phyloP scores from a whole-genome alignment of 805 yeast species.

The Scheffersomyces ergatensis region DNA sequence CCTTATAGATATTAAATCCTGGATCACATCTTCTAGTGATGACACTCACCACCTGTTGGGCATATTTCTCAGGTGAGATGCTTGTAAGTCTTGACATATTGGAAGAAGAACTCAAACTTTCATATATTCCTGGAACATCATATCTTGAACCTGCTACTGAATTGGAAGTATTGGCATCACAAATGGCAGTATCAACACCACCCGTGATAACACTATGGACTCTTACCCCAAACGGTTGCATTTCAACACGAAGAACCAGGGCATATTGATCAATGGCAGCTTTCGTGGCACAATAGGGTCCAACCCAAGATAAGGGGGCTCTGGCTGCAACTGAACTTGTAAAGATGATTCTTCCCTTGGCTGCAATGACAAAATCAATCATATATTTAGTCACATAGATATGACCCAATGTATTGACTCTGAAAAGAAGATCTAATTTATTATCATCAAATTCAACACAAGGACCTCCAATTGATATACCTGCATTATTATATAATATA shows the following conservation, averaged over 20 bases:
- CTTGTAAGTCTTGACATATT: constrained; percentile 19
- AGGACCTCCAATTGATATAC: constrained; percentile 27
- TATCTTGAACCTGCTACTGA: constrained; percentile 12
- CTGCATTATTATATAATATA: constrained; percentile 42
- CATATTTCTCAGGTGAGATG: constrained; percentile 21
- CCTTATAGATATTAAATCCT: constrained; percentile 28
- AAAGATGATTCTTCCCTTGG: constrained; percentile 36
- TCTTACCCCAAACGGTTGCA: constrained; percentile 35
- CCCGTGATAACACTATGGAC: constrained; percentile 40
- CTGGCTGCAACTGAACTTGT: constrained; percentile 35
- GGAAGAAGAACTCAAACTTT: constrained; percentile 15
- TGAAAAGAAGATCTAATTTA: constrained; percentile 16
- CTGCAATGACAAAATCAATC: constrained; percentile 24
- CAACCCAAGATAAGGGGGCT: constrained; percentile 30
- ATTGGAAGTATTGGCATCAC: constrained; percentile 11
- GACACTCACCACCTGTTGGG: constrained; percentile 19
- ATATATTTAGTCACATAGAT: constrained; percentile 33
- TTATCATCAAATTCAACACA: constrained; percentile 26
- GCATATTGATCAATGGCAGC: constrained; percentile 40
- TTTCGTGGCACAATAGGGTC: constrained; percentile 36
- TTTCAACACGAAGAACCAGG: constrained; percentile 27
- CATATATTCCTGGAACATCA: constrained; percentile 20
- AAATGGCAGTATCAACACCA: constrained; percentile 34
- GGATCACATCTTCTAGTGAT: constrained; percentile 14
- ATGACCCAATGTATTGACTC: constrained; percentile 39